Conservation (phyloP, 169 alveolate species). For the Plasmodium gallinaceum region DNA sequence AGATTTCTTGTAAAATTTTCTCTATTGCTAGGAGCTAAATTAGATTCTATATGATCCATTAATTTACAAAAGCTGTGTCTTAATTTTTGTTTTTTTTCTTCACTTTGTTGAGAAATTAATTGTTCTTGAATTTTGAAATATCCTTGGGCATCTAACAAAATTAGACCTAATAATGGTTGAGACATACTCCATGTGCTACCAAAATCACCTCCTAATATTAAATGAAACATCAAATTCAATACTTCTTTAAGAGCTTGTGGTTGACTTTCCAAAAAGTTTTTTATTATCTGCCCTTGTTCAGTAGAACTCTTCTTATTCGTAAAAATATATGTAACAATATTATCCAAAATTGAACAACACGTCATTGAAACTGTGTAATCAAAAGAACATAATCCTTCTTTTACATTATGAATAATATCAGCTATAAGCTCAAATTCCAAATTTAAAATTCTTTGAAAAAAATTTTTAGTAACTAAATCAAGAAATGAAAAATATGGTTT, state of each 20-base stretch:
- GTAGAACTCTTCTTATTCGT: constrained; percentile 75
- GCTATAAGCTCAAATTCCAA: constrained; percentile 79
- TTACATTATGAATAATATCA: constrained; percentile 80
- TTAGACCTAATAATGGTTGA: constrained; percentile 92
- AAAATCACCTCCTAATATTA: constrained; percentile 90
- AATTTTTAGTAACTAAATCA: constrained; percentile 90
- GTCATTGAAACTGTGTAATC: constrained; percentile 82
- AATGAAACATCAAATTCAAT: constrained; percentile 88
- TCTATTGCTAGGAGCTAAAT: constrained; percentile 60
- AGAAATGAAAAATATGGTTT: constrained; percentile 91
- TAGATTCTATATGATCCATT: constrained; percentile 74
- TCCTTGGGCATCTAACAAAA: constrained; percentile 87
- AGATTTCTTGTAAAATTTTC: constrained; percentile 87
- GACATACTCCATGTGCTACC: constrained; percentile 93
- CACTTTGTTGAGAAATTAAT: constrained; percentile 84
- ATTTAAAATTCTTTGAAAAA: constrained; percentile 85
- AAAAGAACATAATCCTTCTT: constrained; percentile 86
- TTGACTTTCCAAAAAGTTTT: constrained; percentile 84
- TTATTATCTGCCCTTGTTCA: constrained; percentile 82
- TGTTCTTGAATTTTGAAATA: constrained; percentile 87
- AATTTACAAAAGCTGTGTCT: constrained; percentile 77
- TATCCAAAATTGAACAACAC: constrained; percentile 83
- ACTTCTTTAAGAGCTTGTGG: constrained; percentile 88
- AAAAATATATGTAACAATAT: constrained; percentile 84
- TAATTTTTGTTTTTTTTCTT: constrained; percentile 85